phyloP scores from a whole-genome alignment of 306 rosid genomes.

The Astragalus glycyphyllos region DNA sequence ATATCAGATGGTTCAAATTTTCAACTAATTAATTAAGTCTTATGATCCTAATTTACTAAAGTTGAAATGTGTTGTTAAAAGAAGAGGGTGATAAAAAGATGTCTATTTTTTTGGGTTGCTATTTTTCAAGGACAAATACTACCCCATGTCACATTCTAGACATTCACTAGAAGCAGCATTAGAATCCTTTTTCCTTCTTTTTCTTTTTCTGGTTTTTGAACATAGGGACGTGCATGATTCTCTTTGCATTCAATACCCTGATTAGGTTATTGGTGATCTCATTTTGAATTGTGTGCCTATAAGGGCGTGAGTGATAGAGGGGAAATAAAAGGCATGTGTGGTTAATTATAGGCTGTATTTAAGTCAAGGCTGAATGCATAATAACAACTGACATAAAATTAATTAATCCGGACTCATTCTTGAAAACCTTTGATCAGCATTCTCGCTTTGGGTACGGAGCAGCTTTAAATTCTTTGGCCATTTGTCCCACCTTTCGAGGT shows the following conservation, averaged over 20 bases:
- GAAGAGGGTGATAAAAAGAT: not conserved
- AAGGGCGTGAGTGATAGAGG: not conserved
- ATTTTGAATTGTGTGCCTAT: slow-evolving; percentile 34
- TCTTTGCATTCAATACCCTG: slow-evolving; percentile 16
- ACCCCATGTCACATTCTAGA: slow-evolving; percentile 42
- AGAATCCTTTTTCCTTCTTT: slow-evolving; percentile 28
- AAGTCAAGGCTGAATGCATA: not conserved
- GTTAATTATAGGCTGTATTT: slow-evolving; percentile 34
- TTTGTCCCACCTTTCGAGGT: too few relatives aligned
- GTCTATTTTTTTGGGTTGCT: too few relatives aligned
- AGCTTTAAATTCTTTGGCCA: too few relatives aligned
- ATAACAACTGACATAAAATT: slow-evolving; percentile 21
- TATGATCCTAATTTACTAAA: too few relatives aligned
- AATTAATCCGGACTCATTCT: slow-evolving; percentile 11
- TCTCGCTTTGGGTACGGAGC: too few relatives aligned
- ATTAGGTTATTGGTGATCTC: not conserved
- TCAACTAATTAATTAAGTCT: too few relatives aligned
- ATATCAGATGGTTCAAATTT: too few relatives aligned
- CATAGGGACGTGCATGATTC: slow-evolving; percentile 43
- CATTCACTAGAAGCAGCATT: slow-evolving; percentile 18
- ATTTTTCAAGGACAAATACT: too few relatives aligned
- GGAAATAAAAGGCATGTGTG: slow-evolving; percentile 5
- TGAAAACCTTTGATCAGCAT: slow-evolving; percentile 4
- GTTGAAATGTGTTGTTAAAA: too few relatives aligned
- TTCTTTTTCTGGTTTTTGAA: not conserved